phyloP scores from a whole-genome alignment of 352 stramenopile genomes.

The Phytophthora europaea region DNA sequence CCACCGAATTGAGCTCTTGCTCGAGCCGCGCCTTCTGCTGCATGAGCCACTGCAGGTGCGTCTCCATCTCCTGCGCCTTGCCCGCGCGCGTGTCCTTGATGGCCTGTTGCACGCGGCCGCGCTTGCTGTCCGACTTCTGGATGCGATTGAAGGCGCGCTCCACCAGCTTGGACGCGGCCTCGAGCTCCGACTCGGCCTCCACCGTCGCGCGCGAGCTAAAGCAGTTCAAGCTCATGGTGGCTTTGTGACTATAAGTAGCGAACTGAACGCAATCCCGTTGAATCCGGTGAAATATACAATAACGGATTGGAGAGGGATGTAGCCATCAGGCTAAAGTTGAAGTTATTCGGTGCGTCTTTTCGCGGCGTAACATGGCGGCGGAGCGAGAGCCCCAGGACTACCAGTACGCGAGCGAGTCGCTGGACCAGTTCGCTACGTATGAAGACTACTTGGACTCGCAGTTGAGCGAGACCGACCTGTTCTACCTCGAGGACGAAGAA shows the following conservation, averaged over 20 bases:
- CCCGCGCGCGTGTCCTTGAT: constrained; percentile 48
- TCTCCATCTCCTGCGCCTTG: constrained; percentile 56
- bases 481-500: constrained; percentile 95
- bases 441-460: constrained; percentile 96
- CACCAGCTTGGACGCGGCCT: constrained; percentile 73
- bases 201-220: constrained; percentile 61
- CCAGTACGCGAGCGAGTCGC: constrained; percentile 80
- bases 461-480: constrained; percentile 93
- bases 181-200: constrained; percentile 72
- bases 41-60: constrained; percentile 67
- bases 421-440: constrained; percentile 94
- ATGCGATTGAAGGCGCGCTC: constrained; percentile 67
- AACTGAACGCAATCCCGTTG: constrained; percentile 17
- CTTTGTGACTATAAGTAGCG: constrained; percentile 2
- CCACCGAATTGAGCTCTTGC: constrained; percentile 50
- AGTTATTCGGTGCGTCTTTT: constrained; percentile 38
- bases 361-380: constrained; percentile 45
- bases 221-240: constrained; percentile 75
- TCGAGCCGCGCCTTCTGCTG: constrained; percentile 61
- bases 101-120: constrained; percentile 44
- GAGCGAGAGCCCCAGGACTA: constrained; percentile 72
- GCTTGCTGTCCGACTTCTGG: constrained; percentile 65
- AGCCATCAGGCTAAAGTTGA: constrained; percentile 13
- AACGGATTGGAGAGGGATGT: constrained; percentile 21
- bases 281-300: constrained; percentile 24